These are phyloP conservation scores for Heterobasidion parviporum DNA, from an alignment of 1,284 basidiomycete species.

Conservation along the genomic window DNA sequence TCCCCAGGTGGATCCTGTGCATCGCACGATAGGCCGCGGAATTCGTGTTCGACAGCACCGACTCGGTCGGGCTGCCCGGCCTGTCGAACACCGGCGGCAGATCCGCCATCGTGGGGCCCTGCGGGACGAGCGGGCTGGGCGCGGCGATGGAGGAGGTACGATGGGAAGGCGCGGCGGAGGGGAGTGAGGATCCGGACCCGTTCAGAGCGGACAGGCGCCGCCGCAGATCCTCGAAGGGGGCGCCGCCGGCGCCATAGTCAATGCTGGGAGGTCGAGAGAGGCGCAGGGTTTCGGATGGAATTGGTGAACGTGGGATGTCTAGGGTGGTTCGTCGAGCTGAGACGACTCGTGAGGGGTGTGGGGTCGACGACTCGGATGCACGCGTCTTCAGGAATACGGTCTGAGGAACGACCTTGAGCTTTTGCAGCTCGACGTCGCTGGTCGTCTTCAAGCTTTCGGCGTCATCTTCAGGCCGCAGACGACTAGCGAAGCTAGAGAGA, in stretches of 20 bases:
- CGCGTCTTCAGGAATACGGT: constrained; percentile 84
- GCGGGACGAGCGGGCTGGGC: constrained; percentile 16
- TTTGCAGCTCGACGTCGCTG: constrained; percentile 66
- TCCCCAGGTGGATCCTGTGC: constrained; percentile 58
- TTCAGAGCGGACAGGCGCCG: constrained; percentile 64
- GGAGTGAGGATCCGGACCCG: constrained; percentile 54
- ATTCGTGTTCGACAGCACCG: constrained; percentile 59
- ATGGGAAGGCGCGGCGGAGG: constrained; percentile 37
- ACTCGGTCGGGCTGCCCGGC: constrained; percentile 66
- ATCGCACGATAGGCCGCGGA: constrained; percentile 51
- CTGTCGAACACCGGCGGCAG: constrained; percentile 35
- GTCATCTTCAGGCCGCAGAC: constrained; percentile 52
- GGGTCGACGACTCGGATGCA: constrained; percentile 27
- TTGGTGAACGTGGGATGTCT: constrained; percentile 29
- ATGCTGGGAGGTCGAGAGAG: constrained; percentile 36
- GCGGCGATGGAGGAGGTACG: constrained; percentile 26
- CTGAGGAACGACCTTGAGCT: constrained; percentile 87
- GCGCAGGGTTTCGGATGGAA: constrained; percentile 36
- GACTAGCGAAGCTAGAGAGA: constrained; percentile 48
- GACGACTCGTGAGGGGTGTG: constrained; percentile 24
- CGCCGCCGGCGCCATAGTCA: constrained; percentile 30
- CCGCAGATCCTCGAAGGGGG: constrained; percentile 68
- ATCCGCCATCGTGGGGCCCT: constrained; percentile 28
- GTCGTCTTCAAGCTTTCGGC: constrained; percentile 59
- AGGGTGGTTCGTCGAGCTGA: constrained; percentile 28